Conservation (phyloP, 139 green algal genomes). For the Micromonas commoda region DNA sequence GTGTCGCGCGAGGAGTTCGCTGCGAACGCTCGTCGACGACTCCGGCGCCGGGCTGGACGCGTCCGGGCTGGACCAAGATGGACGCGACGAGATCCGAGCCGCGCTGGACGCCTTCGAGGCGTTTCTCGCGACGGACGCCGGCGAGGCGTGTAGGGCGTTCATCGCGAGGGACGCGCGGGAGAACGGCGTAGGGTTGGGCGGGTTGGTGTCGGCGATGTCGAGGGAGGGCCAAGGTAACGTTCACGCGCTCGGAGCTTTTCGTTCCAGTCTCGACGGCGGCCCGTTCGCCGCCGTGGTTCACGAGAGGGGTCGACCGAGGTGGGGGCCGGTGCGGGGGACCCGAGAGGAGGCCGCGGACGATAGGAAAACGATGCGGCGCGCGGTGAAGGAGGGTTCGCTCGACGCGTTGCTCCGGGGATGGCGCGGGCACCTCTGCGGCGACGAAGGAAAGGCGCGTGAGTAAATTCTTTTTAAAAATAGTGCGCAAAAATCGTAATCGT, state of each 20-base stretch:
- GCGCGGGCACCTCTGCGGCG: neutral
- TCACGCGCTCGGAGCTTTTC: neutral
- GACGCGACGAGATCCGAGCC: neutral
- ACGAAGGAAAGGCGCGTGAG: neutral
- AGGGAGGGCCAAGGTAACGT: neutral
- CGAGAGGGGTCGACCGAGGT: slow-evolving; percentile 13
- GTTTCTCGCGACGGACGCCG: no score
- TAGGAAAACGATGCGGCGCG: neutral
- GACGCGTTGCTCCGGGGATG: neutral
- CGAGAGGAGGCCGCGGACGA: neutral
- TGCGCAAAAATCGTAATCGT: neutral
- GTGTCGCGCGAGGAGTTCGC: neutral
- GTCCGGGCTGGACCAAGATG: neutral
- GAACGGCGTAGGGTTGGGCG: no score
- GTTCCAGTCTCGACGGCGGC: neutral
- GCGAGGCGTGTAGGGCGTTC: no score
- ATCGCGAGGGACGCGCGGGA: no score
- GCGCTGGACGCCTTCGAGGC: neutral
- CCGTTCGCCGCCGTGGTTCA: neutral
- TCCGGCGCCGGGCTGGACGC: neutral
- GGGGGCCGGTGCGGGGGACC: neutral
- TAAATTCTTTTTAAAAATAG: neutral
- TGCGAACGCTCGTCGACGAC: neutral
- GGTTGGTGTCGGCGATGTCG: neutral
- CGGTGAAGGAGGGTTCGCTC: neutral